These are phyloP conservation scores for Scheffersomyces lignosus DNA, from an alignment of 805 yeast genomes.

Conservation along the genomic window DNA sequence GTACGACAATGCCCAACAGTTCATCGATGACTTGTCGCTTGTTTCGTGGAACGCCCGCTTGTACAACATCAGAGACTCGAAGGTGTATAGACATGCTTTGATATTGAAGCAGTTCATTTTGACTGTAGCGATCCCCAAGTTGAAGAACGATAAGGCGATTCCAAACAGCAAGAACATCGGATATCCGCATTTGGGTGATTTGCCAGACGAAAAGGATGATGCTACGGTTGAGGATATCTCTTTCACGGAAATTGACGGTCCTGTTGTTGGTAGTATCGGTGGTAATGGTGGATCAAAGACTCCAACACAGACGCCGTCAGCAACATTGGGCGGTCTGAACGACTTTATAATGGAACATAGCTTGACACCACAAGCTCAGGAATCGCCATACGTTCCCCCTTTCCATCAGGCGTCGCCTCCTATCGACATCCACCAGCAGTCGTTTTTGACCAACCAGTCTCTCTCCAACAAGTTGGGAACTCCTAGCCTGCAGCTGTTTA, in stretches of 20 bases:
- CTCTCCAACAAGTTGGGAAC: constrained; percentile 4
- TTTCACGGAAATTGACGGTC: constrained; percentile 8
- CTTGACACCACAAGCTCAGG: not conserved
- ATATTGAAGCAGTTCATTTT: constrained; percentile 53
- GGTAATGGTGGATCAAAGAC: constrained; percentile 4
- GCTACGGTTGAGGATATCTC: constrained; percentile 8
- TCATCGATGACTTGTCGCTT: constrained; percentile 75
- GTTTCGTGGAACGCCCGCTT: constrained; percentile 89
- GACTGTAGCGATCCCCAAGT: constrained; percentile 48
- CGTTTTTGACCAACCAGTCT: constrained; percentile 2
- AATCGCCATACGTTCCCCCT: not conserved
- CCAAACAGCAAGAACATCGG: constrained; percentile 35
- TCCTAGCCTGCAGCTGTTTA: constrained; percentile 2
- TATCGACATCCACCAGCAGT: constrained; percentile 4
- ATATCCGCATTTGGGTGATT: constrained; percentile 69
- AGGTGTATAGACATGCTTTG: constrained; percentile 67
- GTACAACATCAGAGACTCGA: constrained; percentile 71
- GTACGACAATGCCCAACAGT: constrained; percentile 65
- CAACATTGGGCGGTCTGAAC: too few species aligned
- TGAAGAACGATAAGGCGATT: constrained; percentile 42
- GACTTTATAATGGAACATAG: too few species aligned
- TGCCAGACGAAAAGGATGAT: constrained; percentile 49
- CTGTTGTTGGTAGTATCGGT: constrained; percentile 2
- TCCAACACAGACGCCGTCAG: constrained; percentile 3
- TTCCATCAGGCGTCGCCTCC: constrained; percentile 2